A percentile compares a stretch with the other conserved stretches of the same genome.
These are phyloP conservation scores for Debaryomyces coudertii DNA, from an alignment of 1,139 yeast genomes.

Conservation along the genomic window DNA sequence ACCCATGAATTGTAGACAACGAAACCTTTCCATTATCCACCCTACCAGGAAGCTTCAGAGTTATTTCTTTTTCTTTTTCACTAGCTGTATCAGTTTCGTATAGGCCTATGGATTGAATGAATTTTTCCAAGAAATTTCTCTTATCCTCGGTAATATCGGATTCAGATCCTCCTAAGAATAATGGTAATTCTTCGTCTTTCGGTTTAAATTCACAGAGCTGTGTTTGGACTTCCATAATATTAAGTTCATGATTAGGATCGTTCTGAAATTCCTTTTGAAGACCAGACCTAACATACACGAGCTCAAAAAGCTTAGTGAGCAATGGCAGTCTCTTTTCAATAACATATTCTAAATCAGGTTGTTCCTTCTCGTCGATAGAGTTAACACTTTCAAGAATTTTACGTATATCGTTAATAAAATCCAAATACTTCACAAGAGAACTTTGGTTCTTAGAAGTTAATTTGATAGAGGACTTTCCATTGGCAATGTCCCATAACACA, in stretches of 20 bases:
- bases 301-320: conserved; percentile 25
- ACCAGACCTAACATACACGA: conserved; percentile 32
- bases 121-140: conserved; percentile 47
- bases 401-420: conserved; percentile 33
- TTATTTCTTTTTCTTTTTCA: conserved; percentile 17
- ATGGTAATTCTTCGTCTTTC: conserved; percentile 59
- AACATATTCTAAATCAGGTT: background rate
- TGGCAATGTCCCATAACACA: conserved; percentile 10
- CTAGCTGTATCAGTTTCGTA: conserved; percentile 36
- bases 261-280: conserved; percentile 35
- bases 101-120: conserved; percentile 64
- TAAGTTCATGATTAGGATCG: conserved; percentile 29
- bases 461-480: conserved; percentile 10
- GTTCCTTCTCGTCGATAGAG: conserved; percentile 1
- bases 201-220: conserved; percentile 50
- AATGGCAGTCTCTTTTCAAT: conserved; percentile 13
- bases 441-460: conserved; percentile 18
- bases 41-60: conserved; percentile 7
- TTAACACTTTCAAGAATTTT: conserved; percentile 13
- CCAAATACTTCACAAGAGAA: conserved; percentile 29
- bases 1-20: conserved; percentile 81
- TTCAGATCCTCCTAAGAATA: conserved; percentile 24
- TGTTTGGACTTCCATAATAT: conserved; percentile 47
- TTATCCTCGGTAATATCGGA: conserved; percentile 24
- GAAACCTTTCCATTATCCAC: conserved; percentile 33